Evolutionary conservation across 176 grass and related monocot species (phyloP).

Genomic region (Eleusine indica): DNA sequence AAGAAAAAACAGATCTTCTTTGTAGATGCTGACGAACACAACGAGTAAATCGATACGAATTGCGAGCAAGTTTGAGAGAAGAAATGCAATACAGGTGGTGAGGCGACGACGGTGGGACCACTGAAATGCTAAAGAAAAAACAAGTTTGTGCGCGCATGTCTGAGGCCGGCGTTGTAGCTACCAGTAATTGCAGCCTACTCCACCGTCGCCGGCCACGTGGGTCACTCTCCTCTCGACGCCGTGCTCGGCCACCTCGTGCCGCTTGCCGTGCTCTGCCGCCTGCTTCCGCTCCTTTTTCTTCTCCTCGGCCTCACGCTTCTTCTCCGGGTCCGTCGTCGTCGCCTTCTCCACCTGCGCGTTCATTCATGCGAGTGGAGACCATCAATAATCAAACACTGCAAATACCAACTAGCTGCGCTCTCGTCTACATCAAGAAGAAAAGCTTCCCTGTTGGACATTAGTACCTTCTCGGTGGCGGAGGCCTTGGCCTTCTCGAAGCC

Average conservation of each 20-base stretch:
- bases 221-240: slow-evolving; percentile 33
- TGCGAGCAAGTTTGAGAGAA: no score
- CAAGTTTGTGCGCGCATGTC: no score
- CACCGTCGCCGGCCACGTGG: not conserved
- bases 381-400: not conserved
- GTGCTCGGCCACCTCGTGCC: slow-evolving; percentile 33
- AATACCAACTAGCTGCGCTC: no score
- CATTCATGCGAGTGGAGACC: not conserved
- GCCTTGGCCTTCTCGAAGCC: not conserved
- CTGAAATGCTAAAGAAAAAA: no score
- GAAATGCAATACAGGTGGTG: no score
- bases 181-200: not conserved
- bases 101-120: no score
- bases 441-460: not conserved
- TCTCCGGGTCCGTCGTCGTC: slow-evolving; percentile 52
- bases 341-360: slow-evolving; percentile 55
- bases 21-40: no score
- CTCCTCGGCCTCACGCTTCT: slow-evolving; percentile 63
- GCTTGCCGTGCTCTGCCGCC: slow-evolving; percentile 37
- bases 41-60: no score
- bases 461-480: not conserved
- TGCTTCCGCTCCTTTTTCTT: slow-evolving; percentile 47
- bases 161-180: no score
- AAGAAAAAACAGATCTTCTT: no score
- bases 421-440: no score